These are phyloP conservation scores for Paraphaeosphaeria minitans DNA, from an alignment of 2,329 filamentous ascomycete species.

Conservation along the genomic window DNA sequence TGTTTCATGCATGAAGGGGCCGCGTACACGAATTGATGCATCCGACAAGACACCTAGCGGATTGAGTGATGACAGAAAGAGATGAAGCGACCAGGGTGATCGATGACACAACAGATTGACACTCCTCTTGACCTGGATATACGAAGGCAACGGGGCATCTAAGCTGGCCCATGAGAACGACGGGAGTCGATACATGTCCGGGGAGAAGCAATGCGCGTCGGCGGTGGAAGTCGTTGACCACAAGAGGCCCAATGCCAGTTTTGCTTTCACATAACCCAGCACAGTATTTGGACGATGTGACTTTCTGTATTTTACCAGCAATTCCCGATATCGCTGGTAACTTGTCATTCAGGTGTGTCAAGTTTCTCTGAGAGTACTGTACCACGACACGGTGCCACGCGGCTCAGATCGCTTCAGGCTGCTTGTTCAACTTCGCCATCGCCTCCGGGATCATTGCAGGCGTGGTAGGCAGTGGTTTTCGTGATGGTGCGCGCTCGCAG, in stretches of 20 bases:
- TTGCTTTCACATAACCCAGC: constrained; percentile 41
- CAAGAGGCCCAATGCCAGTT: constrained; percentile 38
- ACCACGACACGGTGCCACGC: constrained; percentile 42
- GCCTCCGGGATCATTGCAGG: constrained; percentile 41
- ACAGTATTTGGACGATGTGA: constrained; percentile 38
- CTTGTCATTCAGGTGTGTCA: constrained; percentile 37
- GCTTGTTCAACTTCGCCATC: constrained; percentile 29
- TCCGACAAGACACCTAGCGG: constrained; percentile 32
- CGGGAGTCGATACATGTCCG: constrained; percentile 35
- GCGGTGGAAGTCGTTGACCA: constrained; percentile 26
- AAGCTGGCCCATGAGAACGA: constrained; percentile 43
- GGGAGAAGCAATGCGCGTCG: constrained; percentile 14
- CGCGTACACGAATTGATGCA: constrained; percentile 30
- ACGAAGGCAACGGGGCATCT: constrained; percentile 32
- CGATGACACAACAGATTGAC: constrained; percentile 19
- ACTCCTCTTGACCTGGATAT: constrained; percentile 28
- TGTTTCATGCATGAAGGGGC: constrained; percentile 24
- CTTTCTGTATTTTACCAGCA: constrained; percentile 36
- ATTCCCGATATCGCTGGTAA: constrained; percentile 44
- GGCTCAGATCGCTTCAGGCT: constrained; percentile 24
- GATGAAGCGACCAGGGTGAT: constrained; percentile 24
- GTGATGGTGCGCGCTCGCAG: constrained; percentile 40
- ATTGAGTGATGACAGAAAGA: constrained; percentile 30
- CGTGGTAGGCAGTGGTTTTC: constrained; percentile 34
- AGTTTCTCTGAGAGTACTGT: constrained; percentile 32